Percentiles rank a stretch among this genome's conserved stretches.
These are phyloP conservation scores for Crithidia bombi DNA, from an alignment of 208 protist genomes.

Conservation along the genomic window DNA sequence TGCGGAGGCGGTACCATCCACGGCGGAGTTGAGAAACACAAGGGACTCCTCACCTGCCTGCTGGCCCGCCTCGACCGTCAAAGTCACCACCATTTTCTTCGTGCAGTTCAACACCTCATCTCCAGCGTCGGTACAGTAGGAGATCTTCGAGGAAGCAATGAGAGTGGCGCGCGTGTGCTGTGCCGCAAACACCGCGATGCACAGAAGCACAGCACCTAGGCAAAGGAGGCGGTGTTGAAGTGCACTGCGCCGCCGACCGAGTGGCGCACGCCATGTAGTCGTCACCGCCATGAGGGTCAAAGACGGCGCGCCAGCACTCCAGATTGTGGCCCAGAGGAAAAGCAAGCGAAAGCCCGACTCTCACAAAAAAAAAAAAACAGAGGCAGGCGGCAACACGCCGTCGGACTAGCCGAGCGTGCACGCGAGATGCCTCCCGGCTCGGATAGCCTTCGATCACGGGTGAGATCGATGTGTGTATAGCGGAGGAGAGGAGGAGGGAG, in stretches of 20 bases:
- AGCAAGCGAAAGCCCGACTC: no score
- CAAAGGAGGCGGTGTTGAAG: slow-evolving; percentile 2
- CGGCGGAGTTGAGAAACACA: slow-evolving; percentile 57
- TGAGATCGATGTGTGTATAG: no score
- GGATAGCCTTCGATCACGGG: no score
- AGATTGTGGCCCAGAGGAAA: no score
- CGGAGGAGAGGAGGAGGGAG: no score
- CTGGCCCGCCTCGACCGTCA: slow-evolving; percentile 75
- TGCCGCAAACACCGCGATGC: not conserved
- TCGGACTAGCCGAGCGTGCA: no score
- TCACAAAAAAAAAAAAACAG: no score
- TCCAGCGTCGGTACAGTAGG: slow-evolving; percentile 68
- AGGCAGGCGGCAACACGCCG: no score
- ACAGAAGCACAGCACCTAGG: not conserved
- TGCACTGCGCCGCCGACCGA: no score
- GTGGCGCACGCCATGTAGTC: no score
- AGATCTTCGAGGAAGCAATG: slow-evolving; percentile 68
- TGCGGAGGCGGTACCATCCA: slow-evolving; percentile 48
- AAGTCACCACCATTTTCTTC: slow-evolving; percentile 79
- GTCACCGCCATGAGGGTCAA: not conserved
- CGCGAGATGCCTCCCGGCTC: no score
- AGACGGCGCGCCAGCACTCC: no score
- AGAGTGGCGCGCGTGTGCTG: slow-evolving; percentile 35
- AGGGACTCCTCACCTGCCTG: slow-evolving; percentile 64
- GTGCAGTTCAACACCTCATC: slow-evolving; percentile 54